Conservation (phyloP, 306 rosid species). For the Cicer judaicum region DNA sequence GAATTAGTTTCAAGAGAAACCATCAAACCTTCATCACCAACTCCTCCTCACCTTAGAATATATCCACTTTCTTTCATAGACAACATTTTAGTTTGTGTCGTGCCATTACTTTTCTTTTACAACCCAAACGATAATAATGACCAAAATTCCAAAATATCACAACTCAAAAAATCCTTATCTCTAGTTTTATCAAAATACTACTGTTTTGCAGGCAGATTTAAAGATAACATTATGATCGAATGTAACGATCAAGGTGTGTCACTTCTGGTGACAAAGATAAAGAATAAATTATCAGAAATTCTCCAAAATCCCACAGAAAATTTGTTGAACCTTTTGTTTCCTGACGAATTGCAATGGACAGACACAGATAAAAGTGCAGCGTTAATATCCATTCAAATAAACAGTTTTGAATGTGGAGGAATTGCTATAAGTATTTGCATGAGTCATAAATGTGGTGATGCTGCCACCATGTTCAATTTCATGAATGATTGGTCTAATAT, state of each 20-base stretch:
- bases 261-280: constrained; percentile 41
- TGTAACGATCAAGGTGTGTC: constrained; percentile 64
- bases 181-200: constrained; percentile 51
- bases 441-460: constrained; percentile 59
- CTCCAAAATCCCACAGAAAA: constrained; percentile 38
- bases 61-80: constrained; percentile 49
- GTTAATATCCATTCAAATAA: constrained; percentile 51
- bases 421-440: constrained; percentile 48
- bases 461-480: constrained; percentile 48
- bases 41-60: constrained; percentile 41
- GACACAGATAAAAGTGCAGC: neutral
- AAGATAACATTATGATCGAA: constrained; percentile 42
- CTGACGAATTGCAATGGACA: constrained; percentile 32
- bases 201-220: constrained; percentile 54
- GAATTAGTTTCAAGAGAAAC: constrained; percentile 50
- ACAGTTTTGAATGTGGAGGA: constrained; percentile 55
- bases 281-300: constrained; percentile 29
- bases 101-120: constrained; percentile 53
- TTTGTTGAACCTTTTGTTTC: constrained; percentile 22
- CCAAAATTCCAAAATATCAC: neutral
- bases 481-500: constrained; percentile 57
- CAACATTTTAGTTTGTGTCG: neutral
- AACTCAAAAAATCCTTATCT: constrained; percentile 56
- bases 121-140: neutral
- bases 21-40: constrained; percentile 58